phyloP scores from a whole-genome alignment of 2,329 filamentous ascomycete genomes.

The Domatiomyces catenatus region DNA sequence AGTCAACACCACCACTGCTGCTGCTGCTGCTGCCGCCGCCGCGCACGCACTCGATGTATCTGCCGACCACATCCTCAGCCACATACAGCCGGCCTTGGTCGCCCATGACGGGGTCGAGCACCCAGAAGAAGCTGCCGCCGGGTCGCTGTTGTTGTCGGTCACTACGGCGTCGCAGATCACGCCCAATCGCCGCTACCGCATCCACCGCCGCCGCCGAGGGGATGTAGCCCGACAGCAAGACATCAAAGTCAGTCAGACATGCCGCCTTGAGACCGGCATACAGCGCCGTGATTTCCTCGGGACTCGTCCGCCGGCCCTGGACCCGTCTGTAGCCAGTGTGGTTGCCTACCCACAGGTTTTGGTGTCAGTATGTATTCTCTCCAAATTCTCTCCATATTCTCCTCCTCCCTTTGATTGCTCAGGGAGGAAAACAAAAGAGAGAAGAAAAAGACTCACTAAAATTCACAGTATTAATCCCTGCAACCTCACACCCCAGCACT shows the following conservation, averaged over 20 bases:
- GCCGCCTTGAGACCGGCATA: slow-evolving; percentile 74
- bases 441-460: slow-evolving; percentile 53
- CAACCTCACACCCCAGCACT: slow-evolving; percentile 81
- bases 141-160: slow-evolving; percentile 1
- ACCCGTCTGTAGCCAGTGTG: slow-evolving; percentile 85
- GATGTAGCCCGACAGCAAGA: slow-evolving; percentile 89
- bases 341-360: slow-evolving; percentile 48
- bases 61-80: slow-evolving; percentile 75
- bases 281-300: slow-evolving; percentile 67
- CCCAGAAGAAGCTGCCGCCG: slow-evolving; percentile 27
- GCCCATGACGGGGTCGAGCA: slow-evolving; percentile 95
- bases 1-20: slow-evolving; percentile 50
- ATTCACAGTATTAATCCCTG: slow-evolving; percentile 88
- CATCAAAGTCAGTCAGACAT: slow-evolving; percentile 75
- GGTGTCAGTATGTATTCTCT: not conserved
- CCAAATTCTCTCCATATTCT: no score
- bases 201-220: slow-evolving; percentile 73
- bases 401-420: no score
- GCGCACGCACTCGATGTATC: slow-evolving; percentile 64
- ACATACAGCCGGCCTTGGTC: slow-evolving; percentile 90
- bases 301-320: slow-evolving; percentile 67
- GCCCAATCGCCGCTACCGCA: slow-evolving; percentile 68
- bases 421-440: not conserved
- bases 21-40: no score
- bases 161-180: slow-evolving; percentile 56